phyloP scores from a whole-genome alignment of 1,284 basidiomycete species.

The Boletus smithii region DNA sequence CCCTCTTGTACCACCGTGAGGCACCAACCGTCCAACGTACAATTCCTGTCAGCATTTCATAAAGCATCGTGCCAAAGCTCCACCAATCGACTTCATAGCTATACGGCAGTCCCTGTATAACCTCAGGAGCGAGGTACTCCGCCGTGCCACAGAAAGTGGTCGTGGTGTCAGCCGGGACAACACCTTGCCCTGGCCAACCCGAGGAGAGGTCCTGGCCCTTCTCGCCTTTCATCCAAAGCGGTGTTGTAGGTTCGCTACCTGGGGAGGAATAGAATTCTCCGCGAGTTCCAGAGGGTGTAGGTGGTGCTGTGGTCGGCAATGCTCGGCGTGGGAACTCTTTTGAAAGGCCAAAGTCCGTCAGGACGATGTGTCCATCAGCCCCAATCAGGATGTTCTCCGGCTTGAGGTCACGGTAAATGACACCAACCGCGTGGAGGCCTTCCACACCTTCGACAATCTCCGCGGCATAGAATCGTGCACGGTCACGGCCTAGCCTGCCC shows the following conservation, averaged over 20 bases:
- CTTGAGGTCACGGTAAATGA: slow-evolving; percentile 88
- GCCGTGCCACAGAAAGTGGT: slow-evolving; percentile 88
- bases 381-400: slow-evolving; percentile 96
- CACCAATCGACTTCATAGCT: slow-evolving; percentile 97
- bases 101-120: slow-evolving; percentile 88
- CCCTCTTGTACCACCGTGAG: slow-evolving; percentile 12
- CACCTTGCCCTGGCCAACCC: slow-evolving; percentile 53
- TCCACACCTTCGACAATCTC: slow-evolving; percentile 96
- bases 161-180: slow-evolving; percentile 60
- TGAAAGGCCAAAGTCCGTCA: slow-evolving; percentile 93
- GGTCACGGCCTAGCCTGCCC: slow-evolving; percentile 87
- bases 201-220: slow-evolving; percentile 44
- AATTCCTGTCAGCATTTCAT: slow-evolving; percentile 90
- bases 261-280: slow-evolving; percentile 48
- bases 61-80: slow-evolving; percentile 96
- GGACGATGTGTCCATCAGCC: slow-evolving; percentile 88
- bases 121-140: slow-evolving; percentile 92
- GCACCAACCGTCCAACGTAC: slow-evolving; percentile 46
- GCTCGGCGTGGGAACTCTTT: slow-evolving; percentile 75
- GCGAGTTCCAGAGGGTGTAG: slow-evolving; percentile 52
- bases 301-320: slow-evolving; percentile 46
- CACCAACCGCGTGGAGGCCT: slow-evolving; percentile 82
- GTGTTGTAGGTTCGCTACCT: slow-evolving; percentile 48
- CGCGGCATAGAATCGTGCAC: slow-evolving; percentile 92
- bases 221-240: slow-evolving; percentile 71